phyloP scores from a whole-genome alignment of 768 basidiomycete genomes.

The Gelatoporia subvermispora region DNA sequence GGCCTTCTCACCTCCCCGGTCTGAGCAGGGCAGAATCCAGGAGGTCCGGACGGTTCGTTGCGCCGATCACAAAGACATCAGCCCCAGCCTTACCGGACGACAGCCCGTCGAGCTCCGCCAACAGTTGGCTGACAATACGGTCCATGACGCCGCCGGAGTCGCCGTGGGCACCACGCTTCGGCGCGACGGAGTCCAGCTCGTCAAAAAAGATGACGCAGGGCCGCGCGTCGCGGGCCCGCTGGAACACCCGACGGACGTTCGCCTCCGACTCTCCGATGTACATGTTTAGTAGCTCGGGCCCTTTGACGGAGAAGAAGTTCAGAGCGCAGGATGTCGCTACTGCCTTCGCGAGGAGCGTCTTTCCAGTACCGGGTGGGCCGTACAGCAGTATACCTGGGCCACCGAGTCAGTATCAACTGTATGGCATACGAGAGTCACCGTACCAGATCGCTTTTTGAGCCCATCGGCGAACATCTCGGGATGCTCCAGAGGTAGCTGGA shows the following conservation, averaged over 20 bases:
- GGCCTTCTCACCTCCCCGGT: conserved; percentile 64
- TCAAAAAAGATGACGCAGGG: conserved; percentile 98
- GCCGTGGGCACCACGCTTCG: conserved; percentile 90
- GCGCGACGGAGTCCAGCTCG: conserved; percentile 91
- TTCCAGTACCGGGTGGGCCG: conserved; percentile 94
- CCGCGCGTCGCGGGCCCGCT: conserved; percentile 83
- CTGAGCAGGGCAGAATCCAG: conserved; percentile 85
- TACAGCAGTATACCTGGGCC: conserved; percentile 81
- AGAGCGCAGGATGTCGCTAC: conserved; percentile 93
- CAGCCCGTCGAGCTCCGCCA: conserved; percentile 94
- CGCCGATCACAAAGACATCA: conserved; percentile 92
- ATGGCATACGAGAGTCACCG: neutral
- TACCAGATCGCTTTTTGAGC: conserved; percentile 93
- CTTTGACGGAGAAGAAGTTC: conserved; percentile 97
- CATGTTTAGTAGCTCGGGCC: conserved; percentile 95
- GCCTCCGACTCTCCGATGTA: conserved; percentile 98
- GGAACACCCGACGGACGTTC: conserved; percentile 90
- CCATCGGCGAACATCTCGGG: conserved; percentile 89
- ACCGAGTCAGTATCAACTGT: neutral
- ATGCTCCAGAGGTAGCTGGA: conserved; percentile 86
- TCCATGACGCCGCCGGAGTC: conserved; percentile 99
- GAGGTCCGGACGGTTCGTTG: conserved; percentile 91
- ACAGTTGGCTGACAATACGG: conserved; percentile 89
- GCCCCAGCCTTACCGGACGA: conserved; percentile 50
- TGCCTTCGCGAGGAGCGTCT: conserved; percentile 92